These are phyloP conservation scores for Malus hybrid DNA, from an alignment of 331 rosid species.

Conservation along the genomic window DNA sequence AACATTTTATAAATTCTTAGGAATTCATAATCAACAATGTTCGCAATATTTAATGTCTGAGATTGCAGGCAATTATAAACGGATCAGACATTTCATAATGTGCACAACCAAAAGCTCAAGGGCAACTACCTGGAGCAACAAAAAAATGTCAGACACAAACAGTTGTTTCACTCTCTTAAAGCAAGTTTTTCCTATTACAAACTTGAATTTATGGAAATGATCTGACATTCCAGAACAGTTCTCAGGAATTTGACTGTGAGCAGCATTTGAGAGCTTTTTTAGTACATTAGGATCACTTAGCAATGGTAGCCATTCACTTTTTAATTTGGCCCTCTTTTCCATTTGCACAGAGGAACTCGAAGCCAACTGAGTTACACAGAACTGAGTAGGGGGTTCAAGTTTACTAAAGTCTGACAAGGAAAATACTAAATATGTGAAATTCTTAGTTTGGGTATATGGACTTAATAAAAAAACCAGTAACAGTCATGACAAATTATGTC, in stretches of 20 bases:
- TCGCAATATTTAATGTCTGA: not conserved
- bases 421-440: not conserved
- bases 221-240: not conserved
- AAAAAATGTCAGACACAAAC: not conserved
- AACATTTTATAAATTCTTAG: no score
- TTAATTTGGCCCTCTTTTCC: no score
- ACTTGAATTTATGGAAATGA: not conserved
- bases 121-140: not conserved
- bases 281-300: no score
- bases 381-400: not conserved
- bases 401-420: not conserved
- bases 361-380: not conserved
- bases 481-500: not conserved
- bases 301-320: no score
- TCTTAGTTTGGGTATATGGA: not conserved
- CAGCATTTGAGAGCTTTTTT: not conserved
- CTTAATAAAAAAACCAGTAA: not conserved
- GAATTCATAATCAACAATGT: not conserved
- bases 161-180: not conserved
- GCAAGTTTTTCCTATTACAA: not conserved
- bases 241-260: not conserved
- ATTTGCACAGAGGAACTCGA: no score
- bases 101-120: not conserved
- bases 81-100: not conserved
- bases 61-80: not conserved